A percentile compares a stretch with the other conserved stretches of the same genome.
phyloP scores from a whole-genome alignment of 768 basidiomycete genomes.

The Termitomyces sp. region DNA sequence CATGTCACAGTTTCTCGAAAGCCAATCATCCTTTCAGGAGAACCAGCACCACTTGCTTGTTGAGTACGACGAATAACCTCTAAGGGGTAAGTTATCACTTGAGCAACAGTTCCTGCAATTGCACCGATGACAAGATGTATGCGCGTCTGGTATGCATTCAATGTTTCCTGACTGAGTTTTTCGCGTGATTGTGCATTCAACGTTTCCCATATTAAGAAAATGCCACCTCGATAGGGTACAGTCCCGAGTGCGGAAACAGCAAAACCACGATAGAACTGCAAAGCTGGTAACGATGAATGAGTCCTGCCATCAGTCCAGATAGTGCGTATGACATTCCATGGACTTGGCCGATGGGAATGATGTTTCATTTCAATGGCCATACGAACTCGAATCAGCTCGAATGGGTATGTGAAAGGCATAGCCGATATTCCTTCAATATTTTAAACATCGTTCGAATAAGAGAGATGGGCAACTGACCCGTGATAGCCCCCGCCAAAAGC shows the following conservation, averaged over 20 bases:
- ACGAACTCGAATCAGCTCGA: conserved; percentile 4
- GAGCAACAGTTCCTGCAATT: conserved; percentile 19
- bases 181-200: conserved; percentile 19
- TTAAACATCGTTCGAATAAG: neutral
- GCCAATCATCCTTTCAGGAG: conserved; percentile 19
- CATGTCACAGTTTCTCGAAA: conserved; percentile 18
- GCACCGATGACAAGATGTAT: conserved; percentile 25
- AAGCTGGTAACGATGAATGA: neutral
- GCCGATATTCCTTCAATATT: neutral
- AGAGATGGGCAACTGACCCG: neutral
- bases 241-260: conserved; percentile 3
- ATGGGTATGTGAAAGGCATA: conserved; percentile 4
- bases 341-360: neutral
- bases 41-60: conserved; percentile 21
- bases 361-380: conserved; percentile 6
- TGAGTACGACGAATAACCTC: conserved; percentile 24
- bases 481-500: conserved; percentile 2
- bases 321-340: neutral
- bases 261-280: conserved; percentile 3
- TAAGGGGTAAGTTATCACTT: conserved; percentile 22
- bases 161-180: conserved; percentile 13
- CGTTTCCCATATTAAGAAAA: conserved; percentile 24
- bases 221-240: conserved; percentile 22
- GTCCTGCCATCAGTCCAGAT: neutral
- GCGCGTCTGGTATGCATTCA: conserved; percentile 16